A percentile compares a stretch with the other conserved stretches of the same genome.
Conservation (phyloP, 768 basidiomycete genomes). For the Mycena kentingensis region DNA sequence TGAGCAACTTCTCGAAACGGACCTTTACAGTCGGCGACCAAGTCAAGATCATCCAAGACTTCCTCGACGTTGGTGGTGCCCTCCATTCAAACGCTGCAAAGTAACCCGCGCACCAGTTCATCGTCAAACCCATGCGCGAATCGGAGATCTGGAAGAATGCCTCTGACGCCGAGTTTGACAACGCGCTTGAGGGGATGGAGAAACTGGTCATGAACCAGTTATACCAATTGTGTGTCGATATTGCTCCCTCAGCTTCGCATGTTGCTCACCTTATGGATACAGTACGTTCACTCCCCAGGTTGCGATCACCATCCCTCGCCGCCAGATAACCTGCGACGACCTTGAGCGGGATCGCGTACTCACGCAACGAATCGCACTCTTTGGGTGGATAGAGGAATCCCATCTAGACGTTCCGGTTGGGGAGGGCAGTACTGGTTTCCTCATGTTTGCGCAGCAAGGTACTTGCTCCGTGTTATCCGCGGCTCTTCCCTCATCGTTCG, state of each 20-base stretch:
- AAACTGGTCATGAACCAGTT: constrained; percentile 98
- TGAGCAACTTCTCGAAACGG: constrained; percentile 90
- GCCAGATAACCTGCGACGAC: constrained; percentile 89
- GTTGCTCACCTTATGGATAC: constrained; percentile 18
- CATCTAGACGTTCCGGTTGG: constrained; percentile 90
- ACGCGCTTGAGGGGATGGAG: constrained; percentile 98
- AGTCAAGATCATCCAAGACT: constrained; percentile 93
- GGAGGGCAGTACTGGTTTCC: constrained; percentile 75
- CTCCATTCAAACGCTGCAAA: constrained; percentile 11
- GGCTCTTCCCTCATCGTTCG: neutral
- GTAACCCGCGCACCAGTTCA: constrained; percentile 61
- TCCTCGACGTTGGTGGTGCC: constrained; percentile 65
- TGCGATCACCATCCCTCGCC: constrained; percentile 60
- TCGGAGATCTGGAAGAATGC: constrained; percentile 81
- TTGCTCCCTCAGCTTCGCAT: neutral
- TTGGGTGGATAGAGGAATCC: constrained; percentile 85
- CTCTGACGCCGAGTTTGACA: constrained; percentile 86
- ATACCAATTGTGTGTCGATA: constrained; percentile 81
- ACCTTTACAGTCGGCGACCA: constrained; percentile 93
- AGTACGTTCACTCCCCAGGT: constrained; percentile 94
- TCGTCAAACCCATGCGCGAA: constrained; percentile 82
- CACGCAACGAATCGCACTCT: constrained; percentile 84
- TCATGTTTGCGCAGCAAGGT: constrained; percentile 91
- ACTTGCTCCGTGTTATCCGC: neutral
- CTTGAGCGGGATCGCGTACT: constrained; percentile 94